Base-by-base conservation (phyloP, 2,329 filamentous ascomycete genomes). In the Fusarium chuoi region DNA sequence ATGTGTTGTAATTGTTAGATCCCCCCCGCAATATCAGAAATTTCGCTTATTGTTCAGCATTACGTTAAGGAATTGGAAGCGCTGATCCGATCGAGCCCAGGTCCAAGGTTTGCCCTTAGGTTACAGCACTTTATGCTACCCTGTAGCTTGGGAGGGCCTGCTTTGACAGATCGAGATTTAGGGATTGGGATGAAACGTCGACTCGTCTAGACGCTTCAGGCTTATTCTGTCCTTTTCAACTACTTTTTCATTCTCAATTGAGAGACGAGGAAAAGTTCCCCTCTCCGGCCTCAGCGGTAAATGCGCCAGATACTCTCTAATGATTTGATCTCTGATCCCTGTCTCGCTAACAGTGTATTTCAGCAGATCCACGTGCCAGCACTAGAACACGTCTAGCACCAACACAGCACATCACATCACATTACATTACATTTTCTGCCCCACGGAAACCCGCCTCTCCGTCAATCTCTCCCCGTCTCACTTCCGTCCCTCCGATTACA, bases 401-500 rank as follows among this genome's bases (percentile, higher is more conserved):
- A 52, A 52, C 26, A 49, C 45, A 49, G 30, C 20, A 49, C 45
- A 28, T 22, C 20, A 22, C 26, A 7, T 5, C 11, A 9, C 26
- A 22, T 22, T 22, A 2, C 26, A 33, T 22, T 14, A 22, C 38
- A n/a, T 38, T 36, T 28, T 24, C 4, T 30, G 35, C 24, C 51
- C 45, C 41, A 66, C 65, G 65, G 65, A 66, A 38, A 52, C 57
- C 65, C 62, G 65, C 24, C 36, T 38, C 62, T 67, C 65, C 65
- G 65, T 48, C 20, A 42, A 20, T 24, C 18, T 45, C 22, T 64
- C 41, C 24, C 17, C 44, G 9, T 30, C 33, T 71, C 54, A 26
- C 51, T 73, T 74, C 70, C 58, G 70, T 51, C 69, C 60, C 42
- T 74, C 71, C 71, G 71, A 71, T 74, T 74, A 74, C 68, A 35